Base-by-base conservation (phyloP, 23 red algal genomes). In the Agarophyton chilense region DNA sequence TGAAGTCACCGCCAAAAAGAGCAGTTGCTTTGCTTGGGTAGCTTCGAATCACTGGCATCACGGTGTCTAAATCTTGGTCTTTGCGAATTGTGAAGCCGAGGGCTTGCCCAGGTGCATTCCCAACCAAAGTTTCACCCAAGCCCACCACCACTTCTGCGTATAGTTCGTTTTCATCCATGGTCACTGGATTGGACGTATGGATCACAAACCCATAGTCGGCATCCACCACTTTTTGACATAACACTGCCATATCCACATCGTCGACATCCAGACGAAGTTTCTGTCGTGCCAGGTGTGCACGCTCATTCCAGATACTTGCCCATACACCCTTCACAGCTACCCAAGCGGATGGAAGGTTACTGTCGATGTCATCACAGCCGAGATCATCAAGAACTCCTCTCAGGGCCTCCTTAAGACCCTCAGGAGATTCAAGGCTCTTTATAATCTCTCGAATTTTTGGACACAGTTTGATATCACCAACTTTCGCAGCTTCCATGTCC, bases 171-270 rank as follows among this genome's bases (percentile, higher is more conserved):
- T 82, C 58, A 61, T 88, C 82, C 21, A 36, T 50, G 2, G 52
- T 83, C 28, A 95, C 52, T 0, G 92, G 92, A 57, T 95, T 72
- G 13, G 55, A 50, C 1, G 92, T 95, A 68, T 95, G 92, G 29
- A 98, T 90, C 13, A 98, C 95, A 72, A 94, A 98, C 42, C 91
- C 95, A 92, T 94, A 98, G 79, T 98, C 95, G 4, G 95, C 95
- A 42, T 90, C 84, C 14, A 98, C 85, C 17, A 94, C 91, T 42
- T 94, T 89, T 79, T 98, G 95, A 52, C 91, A 93, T 40, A 98
- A 66, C 16, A 98, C 95, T 0, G 95, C 95, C 95, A 98, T 98
- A 78, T 98, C 91, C 12, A 98, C 84, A 87, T 95, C 85, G 17
- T 95, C 93, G 11, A 68, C 78, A 90, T 52, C 63, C 29, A 98